Evolutionary conservation across 352 stramenopile genomes (phyloP), one percentile per base, ranked within the genome.

Genomic region (Globisporangium yorkense): DNA sequence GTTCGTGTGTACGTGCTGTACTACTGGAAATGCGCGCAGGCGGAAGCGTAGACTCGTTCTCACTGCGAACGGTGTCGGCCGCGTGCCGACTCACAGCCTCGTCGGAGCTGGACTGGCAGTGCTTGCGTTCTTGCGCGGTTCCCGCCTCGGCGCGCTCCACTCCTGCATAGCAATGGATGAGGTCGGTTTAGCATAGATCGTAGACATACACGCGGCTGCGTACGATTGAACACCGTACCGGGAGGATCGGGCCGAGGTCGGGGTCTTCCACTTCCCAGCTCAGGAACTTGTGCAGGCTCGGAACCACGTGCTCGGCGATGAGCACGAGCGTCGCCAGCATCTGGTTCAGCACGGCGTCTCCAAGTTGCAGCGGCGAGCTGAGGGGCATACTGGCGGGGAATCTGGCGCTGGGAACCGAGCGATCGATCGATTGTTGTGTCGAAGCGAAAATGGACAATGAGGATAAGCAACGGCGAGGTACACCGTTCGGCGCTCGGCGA

Each of bases 291-390:
- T 74, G 71, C 35, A 81, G 64, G 15, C 62, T 61, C 0, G 74
- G 74, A 52, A 81, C 68, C 51, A 75, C 65, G 59, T 79, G 67
- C 45, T 78, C 74, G 50, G 70, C 62, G 39, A 77, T 39, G 58
- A 68, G 72, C 44, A 82, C 59, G 31, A 69, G 59, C 2, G 66
- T 63, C 44, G 61, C 52, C 24, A 64, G 70, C 18, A 80, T 44
- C 35, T 80, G 68, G 56, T 68, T 68, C 18, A 83, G 59, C 41
- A 67, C 27, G 56, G 71, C 66, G 45, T 77, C 71, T 39, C 70
- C 68, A 33, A 74, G 49, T 68, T 76, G 65, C 3, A 20, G 39
- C 15, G 39, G 39, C 6, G 39, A 44, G 39, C 35, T 40, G 8
- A 40, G 10, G 10, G 35, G 35, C 35, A 40, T 40, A 13, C 35